phyloP scores from a whole-genome alignment of 2,329 filamentous ascomycete genomes.

The Kalmusia sp. region DNA sequence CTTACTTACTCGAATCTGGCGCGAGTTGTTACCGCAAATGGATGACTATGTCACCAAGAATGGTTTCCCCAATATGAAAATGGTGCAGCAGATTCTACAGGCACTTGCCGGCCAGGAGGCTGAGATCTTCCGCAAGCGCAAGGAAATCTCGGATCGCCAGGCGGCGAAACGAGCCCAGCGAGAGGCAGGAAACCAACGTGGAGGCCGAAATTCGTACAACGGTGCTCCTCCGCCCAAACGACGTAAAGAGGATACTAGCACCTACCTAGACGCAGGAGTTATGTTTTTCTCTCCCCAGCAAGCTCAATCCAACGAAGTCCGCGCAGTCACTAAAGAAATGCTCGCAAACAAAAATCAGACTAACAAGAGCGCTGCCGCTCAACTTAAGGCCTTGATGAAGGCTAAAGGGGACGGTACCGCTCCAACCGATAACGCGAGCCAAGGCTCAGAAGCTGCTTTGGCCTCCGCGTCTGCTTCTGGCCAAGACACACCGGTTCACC shows the following conservation, averaged over 20 bases:
- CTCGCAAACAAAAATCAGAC: conserved; percentile 81
- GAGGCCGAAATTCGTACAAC: conserved; percentile 39
- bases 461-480: conserved; percentile 34
- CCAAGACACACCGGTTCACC: conserved; percentile 55
- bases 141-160: conserved; percentile 83
- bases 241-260: conserved; percentile 43
- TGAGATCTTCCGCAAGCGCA: conserved; percentile 86
- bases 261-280: conserved; percentile 42
- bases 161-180: conserved; percentile 72
- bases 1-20: conserved; percentile 95
- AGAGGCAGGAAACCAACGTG: conserved; percentile 47
- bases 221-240: conserved; percentile 38
- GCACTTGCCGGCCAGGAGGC: conserved; percentile 93
- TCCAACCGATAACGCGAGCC: conserved; percentile 32
- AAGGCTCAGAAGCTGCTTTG: conserved; percentile 28
- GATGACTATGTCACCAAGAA: conserved; percentile 96
- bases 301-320: conserved; percentile 45
- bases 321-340: conserved; percentile 81
- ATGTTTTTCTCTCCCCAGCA: conserved; percentile 46
- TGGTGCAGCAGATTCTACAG: conserved; percentile 85
- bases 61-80: conserved; percentile 84
- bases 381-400: conserved; percentile 76
- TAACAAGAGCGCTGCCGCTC: conserved; percentile 94
- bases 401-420: conserved; percentile 45
- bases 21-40: conserved; percentile 88